Conservation (phyloP, 371 early-diverging fungal genomes). For the Mucor sp. region DNA sequence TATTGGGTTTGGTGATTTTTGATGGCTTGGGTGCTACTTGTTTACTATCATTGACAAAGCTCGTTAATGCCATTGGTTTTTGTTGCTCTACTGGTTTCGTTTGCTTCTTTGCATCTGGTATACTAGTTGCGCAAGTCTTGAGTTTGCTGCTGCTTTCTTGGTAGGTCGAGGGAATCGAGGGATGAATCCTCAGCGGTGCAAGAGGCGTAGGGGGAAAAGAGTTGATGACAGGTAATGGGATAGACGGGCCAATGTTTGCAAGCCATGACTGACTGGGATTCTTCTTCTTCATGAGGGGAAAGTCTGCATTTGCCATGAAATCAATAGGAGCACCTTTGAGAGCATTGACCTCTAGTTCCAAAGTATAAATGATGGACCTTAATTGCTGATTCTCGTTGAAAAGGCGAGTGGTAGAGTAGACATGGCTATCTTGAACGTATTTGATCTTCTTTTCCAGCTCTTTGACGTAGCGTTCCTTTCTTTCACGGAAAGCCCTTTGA, state of each 20-base stretch:
- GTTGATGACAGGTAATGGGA: not conserved
- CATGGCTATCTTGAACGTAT: conserved; percentile 52
- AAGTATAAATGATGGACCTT: conserved; percentile 29
- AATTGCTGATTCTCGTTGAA: conserved; percentile 44
- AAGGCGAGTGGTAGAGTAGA: conserved; percentile 26
- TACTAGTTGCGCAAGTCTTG: not conserved
- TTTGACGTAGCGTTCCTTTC: conserved; percentile 62
- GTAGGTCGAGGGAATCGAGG: not conserved
- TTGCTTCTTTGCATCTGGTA: not conserved
- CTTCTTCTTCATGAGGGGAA: not conserved
- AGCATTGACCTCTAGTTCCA: conserved; percentile 36
- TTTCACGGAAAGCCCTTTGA: conserved; percentile 69
- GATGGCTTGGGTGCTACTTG: not conserved
- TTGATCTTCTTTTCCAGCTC: conserved; percentile 65
- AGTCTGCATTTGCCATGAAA: not conserved
- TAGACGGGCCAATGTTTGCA: not conserved
- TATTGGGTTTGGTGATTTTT: not conserved
- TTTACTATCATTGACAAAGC: not conserved
- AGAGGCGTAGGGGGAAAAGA: not conserved
- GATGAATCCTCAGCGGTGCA: conserved; percentile 15
- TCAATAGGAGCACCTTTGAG: conserved; percentile 42
- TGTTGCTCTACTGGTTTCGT: not conserved
- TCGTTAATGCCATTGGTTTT: not conserved
- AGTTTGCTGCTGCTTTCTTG: not conserved
- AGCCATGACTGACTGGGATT: not conserved